Percentiles rank a stretch among this genome's conserved stretches.
These are phyloP conservation scores for Sporopachydermia lactativora DNA, from an alignment of 805 yeast species.

Conservation along the genomic window DNA sequence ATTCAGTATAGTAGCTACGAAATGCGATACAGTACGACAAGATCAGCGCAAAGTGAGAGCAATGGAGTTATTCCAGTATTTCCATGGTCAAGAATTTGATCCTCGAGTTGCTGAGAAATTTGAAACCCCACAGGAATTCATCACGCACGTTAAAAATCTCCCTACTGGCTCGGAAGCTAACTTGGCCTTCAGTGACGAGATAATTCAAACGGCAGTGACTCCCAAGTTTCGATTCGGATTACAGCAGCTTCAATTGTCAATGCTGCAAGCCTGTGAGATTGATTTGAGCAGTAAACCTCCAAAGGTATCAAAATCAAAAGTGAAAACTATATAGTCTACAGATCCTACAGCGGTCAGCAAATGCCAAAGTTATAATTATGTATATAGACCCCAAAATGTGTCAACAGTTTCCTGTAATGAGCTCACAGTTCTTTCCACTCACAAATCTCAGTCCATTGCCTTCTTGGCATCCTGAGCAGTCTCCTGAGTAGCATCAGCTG, in stretches of 20 bases:
- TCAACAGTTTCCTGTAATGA: too few species aligned
- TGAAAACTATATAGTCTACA: too few species aligned
- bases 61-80: not conserved
- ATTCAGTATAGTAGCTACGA: slow-evolving; percentile 38
- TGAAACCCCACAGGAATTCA: not conserved
- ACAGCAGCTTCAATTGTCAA: not conserved
- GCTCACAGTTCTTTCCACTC: too few species aligned
- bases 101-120: not conserved
- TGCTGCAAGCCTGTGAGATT: not conserved
- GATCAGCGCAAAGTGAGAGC: not conserved
- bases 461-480: not conserved
- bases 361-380: too few species aligned
- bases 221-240: not conserved
- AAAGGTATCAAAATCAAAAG: too few species aligned
- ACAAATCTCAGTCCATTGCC: not conserved
- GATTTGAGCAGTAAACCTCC: not conserved
- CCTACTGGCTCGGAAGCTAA: not conserved
- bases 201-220: not conserved
- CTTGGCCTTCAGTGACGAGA: slow-evolving; percentile 1
- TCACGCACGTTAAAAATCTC: not conserved
- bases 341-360: too few species aligned
- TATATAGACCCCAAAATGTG: too few species aligned
- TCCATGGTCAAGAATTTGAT: not conserved
- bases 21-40: slow-evolving; percentile 24
- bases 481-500: not conserved